Evolutionary conservation across 2,329 filamentous ascomycete genomes (phyloP).

Genomic region (Aspergillus ibericus): DNA sequence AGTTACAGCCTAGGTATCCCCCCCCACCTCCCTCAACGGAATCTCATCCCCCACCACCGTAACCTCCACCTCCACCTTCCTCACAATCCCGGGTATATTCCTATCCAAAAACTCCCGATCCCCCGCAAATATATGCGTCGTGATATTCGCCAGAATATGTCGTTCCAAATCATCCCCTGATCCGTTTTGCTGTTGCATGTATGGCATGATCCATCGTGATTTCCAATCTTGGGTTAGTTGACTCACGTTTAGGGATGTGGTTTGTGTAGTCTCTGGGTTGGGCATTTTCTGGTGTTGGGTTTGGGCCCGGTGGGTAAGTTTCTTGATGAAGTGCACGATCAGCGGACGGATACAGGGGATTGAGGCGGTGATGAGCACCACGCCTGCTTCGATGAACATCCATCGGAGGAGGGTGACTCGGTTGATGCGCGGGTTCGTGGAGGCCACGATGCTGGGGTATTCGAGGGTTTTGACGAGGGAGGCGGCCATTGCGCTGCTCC

Average conservation of each 20-base stretch:
- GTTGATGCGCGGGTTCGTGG: slow-evolving; percentile 4
- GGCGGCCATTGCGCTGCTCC: slow-evolving; percentile 1
- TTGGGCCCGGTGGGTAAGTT: not conserved
- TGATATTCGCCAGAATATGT: not conserved
- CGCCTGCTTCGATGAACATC: slow-evolving; percentile 6
- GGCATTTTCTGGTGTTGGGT: not conserved
- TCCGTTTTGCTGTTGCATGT: not conserved
- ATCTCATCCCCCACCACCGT: slow-evolving; percentile 2
- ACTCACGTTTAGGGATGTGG: not conserved
- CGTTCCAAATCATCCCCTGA: not conserved
- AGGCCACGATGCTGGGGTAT: slow-evolving; percentile 4
- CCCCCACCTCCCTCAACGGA: not conserved
- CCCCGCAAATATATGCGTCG: slow-evolving; percentile 4
- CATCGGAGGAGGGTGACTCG: slow-evolving; percentile 4
- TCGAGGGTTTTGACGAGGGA: slow-evolving; percentile 8
- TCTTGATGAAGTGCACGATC: not conserved
- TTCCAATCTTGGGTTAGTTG: not conserved
- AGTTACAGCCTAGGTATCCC: not conserved
- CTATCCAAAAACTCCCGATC: slow-evolving; percentile 4
- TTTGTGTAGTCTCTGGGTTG: no score
- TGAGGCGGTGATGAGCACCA: not conserved
- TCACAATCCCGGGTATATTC: not conserved
- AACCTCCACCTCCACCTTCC: slow-evolving; percentile 1
- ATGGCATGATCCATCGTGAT: slow-evolving; percentile 1
- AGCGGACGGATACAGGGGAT: not conserved